Conservation (phyloP, 352 stramenopile genomes). For the Globisporangium spinosum region DNA sequence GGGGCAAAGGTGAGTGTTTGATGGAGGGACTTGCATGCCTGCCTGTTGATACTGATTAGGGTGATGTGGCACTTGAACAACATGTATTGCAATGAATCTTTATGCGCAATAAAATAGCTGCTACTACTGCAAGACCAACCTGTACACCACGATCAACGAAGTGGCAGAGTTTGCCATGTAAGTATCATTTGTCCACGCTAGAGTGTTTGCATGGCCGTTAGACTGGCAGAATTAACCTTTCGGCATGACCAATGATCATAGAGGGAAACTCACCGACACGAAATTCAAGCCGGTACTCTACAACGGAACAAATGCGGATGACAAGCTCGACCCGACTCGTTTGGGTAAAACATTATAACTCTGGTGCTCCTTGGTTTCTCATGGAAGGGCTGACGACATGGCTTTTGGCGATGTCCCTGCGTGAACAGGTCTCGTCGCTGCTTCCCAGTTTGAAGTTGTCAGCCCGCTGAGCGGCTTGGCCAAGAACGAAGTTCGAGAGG, state of each 20-base stretch:
- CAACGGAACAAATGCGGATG: slow-evolving; percentile 97
- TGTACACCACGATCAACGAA: slow-evolving; percentile 93
- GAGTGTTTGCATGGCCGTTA: neutral
- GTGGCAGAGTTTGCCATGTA: slow-evolving; percentile 68
- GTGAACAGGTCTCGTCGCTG: slow-evolving; percentile 85
- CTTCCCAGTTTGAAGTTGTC: slow-evolving; percentile 90
- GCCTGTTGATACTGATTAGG: neutral
- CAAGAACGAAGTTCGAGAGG: slow-evolving; percentile 87
- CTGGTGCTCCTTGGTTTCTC: neutral
- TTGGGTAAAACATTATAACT: neutral
- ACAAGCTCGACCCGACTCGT: slow-evolving; percentile 91
- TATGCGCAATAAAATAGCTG: slow-evolving; percentile 51
- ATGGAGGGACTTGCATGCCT: neutral
- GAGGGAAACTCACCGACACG: slow-evolving; percentile 20
- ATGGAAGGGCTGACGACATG: neutral
- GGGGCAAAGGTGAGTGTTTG: slow-evolving; percentile 58
- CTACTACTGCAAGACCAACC: slow-evolving; percentile 96
- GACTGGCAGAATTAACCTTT: neutral
- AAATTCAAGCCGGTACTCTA: slow-evolving; percentile 71
- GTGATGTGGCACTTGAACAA: neutral
- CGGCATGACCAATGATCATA: slow-evolving; percentile 1
- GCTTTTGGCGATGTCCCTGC: neutral
- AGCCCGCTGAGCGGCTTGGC: slow-evolving; percentile 89
- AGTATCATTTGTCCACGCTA: neutral
- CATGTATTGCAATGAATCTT: neutral